phyloP scores from a whole-genome alignment of 176 grass and related monocot genomes.

The Juncus inflexus region DNA sequence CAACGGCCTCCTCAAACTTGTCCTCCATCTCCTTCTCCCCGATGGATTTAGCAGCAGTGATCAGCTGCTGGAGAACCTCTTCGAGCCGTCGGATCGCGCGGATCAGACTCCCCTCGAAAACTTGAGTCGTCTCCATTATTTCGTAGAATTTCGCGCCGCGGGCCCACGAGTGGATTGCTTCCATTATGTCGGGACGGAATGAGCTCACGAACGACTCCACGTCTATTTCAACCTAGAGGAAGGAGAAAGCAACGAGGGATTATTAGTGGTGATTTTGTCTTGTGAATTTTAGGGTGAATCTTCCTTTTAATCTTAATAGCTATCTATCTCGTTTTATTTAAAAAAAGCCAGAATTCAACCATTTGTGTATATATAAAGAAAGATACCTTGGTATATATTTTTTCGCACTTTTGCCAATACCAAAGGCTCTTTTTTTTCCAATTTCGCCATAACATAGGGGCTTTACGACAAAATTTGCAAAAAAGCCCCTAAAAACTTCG shows the following conservation, averaged over 20 bases:
- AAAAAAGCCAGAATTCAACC: too few relatives aligned
- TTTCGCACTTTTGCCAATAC: too few relatives aligned
- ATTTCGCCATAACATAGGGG: too few relatives aligned
- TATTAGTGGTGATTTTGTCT: slow-evolving; percentile 2
- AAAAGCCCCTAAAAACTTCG: too few relatives aligned
- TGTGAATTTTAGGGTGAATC: background rate
- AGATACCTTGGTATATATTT: too few relatives aligned
- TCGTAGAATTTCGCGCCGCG: slow-evolving; percentile 79
- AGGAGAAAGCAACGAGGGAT: background rate
- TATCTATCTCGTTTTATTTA: too few relatives aligned
- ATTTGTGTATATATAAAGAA: too few relatives aligned
- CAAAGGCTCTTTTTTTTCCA: too few relatives aligned
- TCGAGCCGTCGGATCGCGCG: slow-evolving; percentile 83
- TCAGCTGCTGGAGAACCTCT: slow-evolving; percentile 94
- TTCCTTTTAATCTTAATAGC: too few relatives aligned
- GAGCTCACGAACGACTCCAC: slow-evolving; percentile 74
- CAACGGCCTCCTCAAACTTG: slow-evolving; percentile 77
- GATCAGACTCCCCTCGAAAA: slow-evolving; percentile 94
- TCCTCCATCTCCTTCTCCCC: slow-evolving; percentile 68
- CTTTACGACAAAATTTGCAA: too few relatives aligned
- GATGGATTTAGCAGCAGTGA: slow-evolving; percentile 69
- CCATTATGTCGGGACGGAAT: slow-evolving; percentile 88
- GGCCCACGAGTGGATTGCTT: slow-evolving; percentile 76
- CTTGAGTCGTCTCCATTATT: slow-evolving; percentile 81
- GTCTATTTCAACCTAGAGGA: slow-evolving; percentile 71